A percentile compares a stretch with the other conserved stretches of the same genome.
phyloP scores from a whole-genome alignment of 2,329 filamentous ascomycete species.

The Sphaceloma murrayae region DNA sequence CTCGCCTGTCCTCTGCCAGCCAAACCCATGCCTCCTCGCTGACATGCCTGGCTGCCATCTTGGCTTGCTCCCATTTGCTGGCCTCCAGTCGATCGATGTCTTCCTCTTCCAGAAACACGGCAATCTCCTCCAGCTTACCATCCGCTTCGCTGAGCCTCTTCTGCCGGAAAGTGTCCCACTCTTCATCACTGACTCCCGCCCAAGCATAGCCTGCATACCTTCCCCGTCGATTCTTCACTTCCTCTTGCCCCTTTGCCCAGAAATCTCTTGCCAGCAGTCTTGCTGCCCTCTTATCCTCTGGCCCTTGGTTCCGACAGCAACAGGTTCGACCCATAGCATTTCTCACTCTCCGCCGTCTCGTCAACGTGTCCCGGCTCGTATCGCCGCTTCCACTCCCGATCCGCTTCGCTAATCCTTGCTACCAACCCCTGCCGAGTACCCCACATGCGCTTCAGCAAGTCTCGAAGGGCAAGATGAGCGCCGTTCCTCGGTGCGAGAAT shows the following conservation, averaged over 20 bases:
- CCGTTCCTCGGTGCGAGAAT: no score
- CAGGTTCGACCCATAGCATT: no score
- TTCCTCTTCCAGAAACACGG: background rate
- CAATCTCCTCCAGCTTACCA: background rate
- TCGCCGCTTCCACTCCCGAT: no score
- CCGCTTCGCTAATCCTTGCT: no score
- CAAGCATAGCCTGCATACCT: background rate
- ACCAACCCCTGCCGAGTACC: no score
- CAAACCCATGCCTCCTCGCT: background rate
- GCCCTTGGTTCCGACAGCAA: no score
- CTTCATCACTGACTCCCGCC: background rate
- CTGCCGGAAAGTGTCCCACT: constrained; percentile 1
- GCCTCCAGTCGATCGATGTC: background rate
- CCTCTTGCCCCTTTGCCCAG: background rate
- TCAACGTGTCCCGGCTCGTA: no score
- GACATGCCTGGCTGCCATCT: background rate
- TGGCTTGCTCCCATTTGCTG: background rate
- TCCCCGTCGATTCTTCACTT: background rate
- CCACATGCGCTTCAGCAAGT: no score
- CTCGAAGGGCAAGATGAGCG: no score
- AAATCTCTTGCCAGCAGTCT: background rate
- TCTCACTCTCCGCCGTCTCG: no score
- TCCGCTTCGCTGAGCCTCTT: background rate
- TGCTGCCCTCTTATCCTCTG: no score
- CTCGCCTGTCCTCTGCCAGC: background rate